phyloP scores from a whole-genome alignment of 495 filamentous ascomycete genomes.

The Penicillium flavigenum region DNA sequence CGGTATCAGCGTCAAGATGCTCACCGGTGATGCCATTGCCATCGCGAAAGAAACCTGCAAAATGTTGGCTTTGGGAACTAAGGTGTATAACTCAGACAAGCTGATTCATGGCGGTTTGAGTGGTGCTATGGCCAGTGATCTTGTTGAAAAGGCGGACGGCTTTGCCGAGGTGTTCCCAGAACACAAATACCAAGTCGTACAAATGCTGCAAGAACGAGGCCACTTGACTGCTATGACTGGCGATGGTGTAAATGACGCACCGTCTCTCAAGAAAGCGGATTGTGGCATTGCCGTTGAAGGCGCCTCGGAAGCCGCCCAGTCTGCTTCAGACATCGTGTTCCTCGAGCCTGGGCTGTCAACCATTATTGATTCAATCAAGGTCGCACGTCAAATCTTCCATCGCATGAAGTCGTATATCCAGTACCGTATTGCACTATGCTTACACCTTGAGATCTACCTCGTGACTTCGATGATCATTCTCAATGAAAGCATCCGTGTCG shows the following conservation, averaged over 20 bases:
- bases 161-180: conserved; percentile 92
- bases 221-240: conserved; percentile 98
- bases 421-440: conserved; percentile 73
- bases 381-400: conserved; percentile 74
- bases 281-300: conserved; percentile 71
- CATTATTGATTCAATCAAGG: conserved; percentile 73
- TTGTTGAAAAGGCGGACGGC: conserved; percentile 71
- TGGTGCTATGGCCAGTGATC: conserved; percentile 66
- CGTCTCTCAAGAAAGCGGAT: conserved; percentile 94
- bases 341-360: conserved; percentile 71
- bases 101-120: conserved; percentile 68
- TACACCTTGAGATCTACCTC: conserved; percentile 72
- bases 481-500: conserved; percentile 65
- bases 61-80: conserved; percentile 72
- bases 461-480: conserved; percentile 73
- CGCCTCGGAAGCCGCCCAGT: conserved; percentile 70
- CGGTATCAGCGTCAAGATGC: conserved; percentile 73
- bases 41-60: conserved; percentile 78
- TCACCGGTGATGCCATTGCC: conserved; percentile 72
- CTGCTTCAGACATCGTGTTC: conserved; percentile 74
- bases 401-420: conserved; percentile 79
- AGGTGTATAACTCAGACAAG: conserved; percentile 71
- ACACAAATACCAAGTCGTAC: conserved; percentile 97
- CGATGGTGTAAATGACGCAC: conserved; percentile 97
- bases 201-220: conserved; percentile 94